Conservation (phyloP, 306 rosid genomes). For the Psophocarpus tetragonolobus region DNA sequence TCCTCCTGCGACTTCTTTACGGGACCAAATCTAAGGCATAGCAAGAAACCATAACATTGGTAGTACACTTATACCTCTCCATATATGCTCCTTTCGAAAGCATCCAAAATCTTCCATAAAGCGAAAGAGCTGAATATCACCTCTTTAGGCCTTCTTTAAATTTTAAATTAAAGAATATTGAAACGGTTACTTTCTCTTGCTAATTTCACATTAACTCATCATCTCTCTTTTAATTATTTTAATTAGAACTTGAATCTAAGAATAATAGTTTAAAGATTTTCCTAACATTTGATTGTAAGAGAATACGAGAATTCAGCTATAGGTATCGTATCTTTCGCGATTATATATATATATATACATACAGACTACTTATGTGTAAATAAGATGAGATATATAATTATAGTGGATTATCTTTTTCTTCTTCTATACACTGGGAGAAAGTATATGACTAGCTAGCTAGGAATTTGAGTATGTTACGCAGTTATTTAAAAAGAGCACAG, state of each 20-base stretch:
- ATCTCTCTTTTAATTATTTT: constrained; percentile 13
- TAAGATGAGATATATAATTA: not conserved
- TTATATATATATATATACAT: not conserved
- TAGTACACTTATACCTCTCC: constrained; percentile 13
- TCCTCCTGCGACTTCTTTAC: constrained; percentile 83
- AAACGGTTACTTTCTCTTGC: constrained; percentile 39
- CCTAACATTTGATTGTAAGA: constrained; percentile 29
- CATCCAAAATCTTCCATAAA: constrained; percentile 63
- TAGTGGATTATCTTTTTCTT: constrained; percentile 11
- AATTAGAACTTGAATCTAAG: not conserved
- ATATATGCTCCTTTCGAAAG: constrained; percentile 41
- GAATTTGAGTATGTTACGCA: not conserved
- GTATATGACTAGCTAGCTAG: not conserved
- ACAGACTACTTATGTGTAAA: not conserved
- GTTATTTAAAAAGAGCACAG: constrained; percentile 26
- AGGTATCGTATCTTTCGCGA: constrained; percentile 1
- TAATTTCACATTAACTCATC: constrained; percentile 24
- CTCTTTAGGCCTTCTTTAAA: constrained; percentile 46
- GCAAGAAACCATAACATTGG: constrained; percentile 26
- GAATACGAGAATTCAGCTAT: constrained; percentile 31
- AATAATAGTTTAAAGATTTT: constrained; percentile 14
- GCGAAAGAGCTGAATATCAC: constrained; percentile 53
- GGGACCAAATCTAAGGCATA: constrained; percentile 77
- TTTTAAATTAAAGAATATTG: constrained; percentile 40
- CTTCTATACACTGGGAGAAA: not conserved